Base-by-base conservation (phyloP, 2,329 filamentous ascomycete genomes). In the Chrysosporium queenslandicum region DNA sequence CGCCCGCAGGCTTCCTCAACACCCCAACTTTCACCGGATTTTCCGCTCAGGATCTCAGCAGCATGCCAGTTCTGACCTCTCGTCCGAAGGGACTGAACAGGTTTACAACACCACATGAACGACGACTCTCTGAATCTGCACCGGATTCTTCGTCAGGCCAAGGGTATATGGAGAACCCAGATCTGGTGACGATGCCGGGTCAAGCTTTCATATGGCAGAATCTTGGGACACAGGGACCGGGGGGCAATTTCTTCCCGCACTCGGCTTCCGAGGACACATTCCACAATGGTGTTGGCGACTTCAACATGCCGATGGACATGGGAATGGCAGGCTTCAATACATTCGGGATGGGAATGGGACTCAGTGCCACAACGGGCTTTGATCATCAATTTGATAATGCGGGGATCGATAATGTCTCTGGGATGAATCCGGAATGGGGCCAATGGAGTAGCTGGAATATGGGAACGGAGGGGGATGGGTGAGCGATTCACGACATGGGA, bases 151-250 rank as follows among this genome's bases (percentile, higher is more conserved):
- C n/a, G n/a, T n/a, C 42, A 3, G 18, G 42, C n/a, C 3, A 41
- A 4, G 50, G 50, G 14, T 52, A 63, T 12, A 56, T 70, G 34
- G 66, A 66, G 54, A 71, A 68, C 45, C 68, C 68, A 0, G 68
- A 71, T 34, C 59, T 71, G 18, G 68, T 71, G 12, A 70, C 68
- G 1, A 66, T 71, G 32, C 68, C 68, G 0, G 68, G 68, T 43
- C 68, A 68, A 48, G 68, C 68, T 42, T 71, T 70, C 52, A 57
- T 68, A 34, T 71, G 67, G 68, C 68, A 70, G 53, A 65, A 64
- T 4, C 68, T 70, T n/a, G 47, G 46, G 8, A 42, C 41, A 4
- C 52, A 54, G 45, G 46, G 46, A 12, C 36, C 50, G 11, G 41
- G 45, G 11, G 25, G 46, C 11, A 45, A 52, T 23, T 30, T 52